phyloP scores from a whole-genome alignment of 306 rosid species.

The Inga leiocalycina region DNA sequence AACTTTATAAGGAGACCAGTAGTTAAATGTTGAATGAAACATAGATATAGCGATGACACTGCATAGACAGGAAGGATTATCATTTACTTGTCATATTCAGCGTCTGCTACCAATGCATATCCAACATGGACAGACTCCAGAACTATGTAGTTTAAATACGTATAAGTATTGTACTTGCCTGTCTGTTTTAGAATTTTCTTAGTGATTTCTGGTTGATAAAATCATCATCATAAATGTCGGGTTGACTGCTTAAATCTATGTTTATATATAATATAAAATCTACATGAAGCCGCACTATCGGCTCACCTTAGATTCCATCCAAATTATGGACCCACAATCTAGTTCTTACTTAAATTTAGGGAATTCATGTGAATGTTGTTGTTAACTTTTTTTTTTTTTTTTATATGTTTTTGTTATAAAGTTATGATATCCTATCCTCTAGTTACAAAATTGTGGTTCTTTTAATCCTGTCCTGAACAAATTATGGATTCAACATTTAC shows the following conservation, averaged over 20 bases:
- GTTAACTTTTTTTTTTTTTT: background rate
- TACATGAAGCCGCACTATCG: background rate
- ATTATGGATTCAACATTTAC: background rate
- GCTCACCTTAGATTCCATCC: background rate
- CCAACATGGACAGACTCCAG: background rate
- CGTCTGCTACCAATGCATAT: background rate
- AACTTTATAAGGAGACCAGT: background rate
- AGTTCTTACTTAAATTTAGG: background rate
- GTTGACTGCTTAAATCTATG: background rate
- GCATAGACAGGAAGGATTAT: background rate
- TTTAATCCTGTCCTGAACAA: background rate
- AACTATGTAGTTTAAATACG: background rate
- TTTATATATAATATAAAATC: background rate
- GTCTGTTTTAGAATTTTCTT: slow-evolving; percentile 13
- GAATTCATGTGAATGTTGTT: background rate
- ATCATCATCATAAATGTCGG: background rate
- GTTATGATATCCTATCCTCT: background rate
- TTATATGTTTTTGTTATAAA: background rate
- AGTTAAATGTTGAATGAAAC: background rate
- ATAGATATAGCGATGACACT: background rate
- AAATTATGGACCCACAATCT: background rate
- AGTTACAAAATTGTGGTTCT: background rate
- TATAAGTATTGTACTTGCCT: background rate
- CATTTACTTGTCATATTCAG: background rate
- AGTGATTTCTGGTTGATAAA: background rate